Evolutionary conservation across 352 stramenopile species (phyloP).

Genomic region (Aphanomyces euteiches): DNA sequence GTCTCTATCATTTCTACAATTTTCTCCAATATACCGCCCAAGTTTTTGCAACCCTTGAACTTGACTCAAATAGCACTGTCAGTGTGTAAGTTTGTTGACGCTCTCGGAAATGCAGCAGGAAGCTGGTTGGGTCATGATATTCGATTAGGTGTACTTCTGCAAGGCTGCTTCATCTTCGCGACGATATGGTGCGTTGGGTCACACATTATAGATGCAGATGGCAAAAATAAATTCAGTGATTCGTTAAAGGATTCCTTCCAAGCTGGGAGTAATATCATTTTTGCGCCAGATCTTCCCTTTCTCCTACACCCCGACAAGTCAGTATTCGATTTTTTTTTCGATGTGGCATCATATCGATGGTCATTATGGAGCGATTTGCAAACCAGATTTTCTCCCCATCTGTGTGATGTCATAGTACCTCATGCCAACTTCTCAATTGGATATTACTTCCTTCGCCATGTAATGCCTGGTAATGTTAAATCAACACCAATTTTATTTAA

Average conservation of each 20-base stretch:
- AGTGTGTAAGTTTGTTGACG: slow-evolving; percentile 10
- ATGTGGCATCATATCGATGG: not conserved
- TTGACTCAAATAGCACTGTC: not conserved
- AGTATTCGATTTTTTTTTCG: slow-evolving; percentile 27
- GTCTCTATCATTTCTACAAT: slow-evolving; percentile 9
- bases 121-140: not conserved
- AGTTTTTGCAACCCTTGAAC: not conserved
- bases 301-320: not conserved
- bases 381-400: not conserved
- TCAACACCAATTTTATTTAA: slow-evolving; percentile 2
- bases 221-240: slow-evolving; percentile 1
- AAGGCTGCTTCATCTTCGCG: slow-evolving; percentile 25
- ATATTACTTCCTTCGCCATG: not conserved
- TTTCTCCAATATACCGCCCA: slow-evolving; percentile 3
- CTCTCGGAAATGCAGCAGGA: not conserved
- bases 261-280: no score
- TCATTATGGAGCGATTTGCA: not conserved
- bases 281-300: not conserved
- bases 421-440: not conserved
- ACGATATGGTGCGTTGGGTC: slow-evolving; percentile 13
- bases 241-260: not conserved
- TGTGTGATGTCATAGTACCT: not conserved
- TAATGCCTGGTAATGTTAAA: not conserved
- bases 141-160: not conserved
- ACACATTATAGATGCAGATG: not conserved